Evolutionary conservation across 1,139 yeast species (phyloP).

Genomic region (Hyphopichia fennica): DNA sequence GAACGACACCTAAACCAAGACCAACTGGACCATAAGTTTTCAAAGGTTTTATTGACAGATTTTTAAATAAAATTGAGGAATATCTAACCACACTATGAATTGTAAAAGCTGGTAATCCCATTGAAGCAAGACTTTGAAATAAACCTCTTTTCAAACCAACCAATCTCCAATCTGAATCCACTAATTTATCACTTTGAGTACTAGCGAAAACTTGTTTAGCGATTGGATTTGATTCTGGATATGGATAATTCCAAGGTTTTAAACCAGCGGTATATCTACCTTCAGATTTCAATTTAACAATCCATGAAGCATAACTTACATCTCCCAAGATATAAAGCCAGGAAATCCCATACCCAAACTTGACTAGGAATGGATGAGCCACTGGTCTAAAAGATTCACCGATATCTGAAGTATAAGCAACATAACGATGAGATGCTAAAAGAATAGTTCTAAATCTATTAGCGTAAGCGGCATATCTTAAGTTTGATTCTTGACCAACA

Average conservation of each 20-base stretch:
- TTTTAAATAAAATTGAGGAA: slow-evolving; percentile 58
- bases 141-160: slow-evolving; percentile 68
- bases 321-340: slow-evolving; percentile 83
- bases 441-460: slow-evolving; percentile 70
- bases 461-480: slow-evolving; percentile 84
- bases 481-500: slow-evolving; percentile 43
- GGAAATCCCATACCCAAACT: slow-evolving; percentile 68
- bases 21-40: slow-evolving; percentile 77
- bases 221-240: slow-evolving; percentile 40
- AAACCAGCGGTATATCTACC: slow-evolving; percentile 65
- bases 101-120: slow-evolving; percentile 87
- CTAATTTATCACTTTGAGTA: slow-evolving; percentile 24
- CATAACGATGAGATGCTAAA: slow-evolving; percentile 76
- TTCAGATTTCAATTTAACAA: slow-evolving; percentile 64
- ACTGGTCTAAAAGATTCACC: slow-evolving; percentile 91
- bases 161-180: slow-evolving; percentile 63
- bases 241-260: slow-evolving; percentile 65
- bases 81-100: slow-evolving; percentile 78
- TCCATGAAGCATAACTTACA: slow-evolving; percentile 76
- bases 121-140: slow-evolving; percentile 79
- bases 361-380: slow-evolving; percentile 67
- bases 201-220: slow-evolving; percentile 36
- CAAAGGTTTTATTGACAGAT: slow-evolving; percentile 34
- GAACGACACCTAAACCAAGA: slow-evolving; percentile 74
- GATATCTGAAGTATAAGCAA: slow-evolving; percentile 84